Base-by-base conservation (phyloP, 2,329 filamentous ascomycete species). In the Delphinella strobiligena region DNA sequence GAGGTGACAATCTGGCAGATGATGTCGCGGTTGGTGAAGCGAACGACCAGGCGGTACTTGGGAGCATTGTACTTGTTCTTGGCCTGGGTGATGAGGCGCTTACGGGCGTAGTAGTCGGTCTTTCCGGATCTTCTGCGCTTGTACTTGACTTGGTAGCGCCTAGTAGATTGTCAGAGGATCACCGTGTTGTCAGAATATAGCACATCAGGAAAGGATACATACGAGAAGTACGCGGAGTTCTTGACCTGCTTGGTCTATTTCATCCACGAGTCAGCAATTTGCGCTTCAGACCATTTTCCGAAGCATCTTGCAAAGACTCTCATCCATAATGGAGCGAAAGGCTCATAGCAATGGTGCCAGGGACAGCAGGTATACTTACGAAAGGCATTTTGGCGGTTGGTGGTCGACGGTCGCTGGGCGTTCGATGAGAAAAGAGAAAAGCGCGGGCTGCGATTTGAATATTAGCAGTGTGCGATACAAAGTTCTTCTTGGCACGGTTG, bases 61-160 rank as follows among this genome's bases (percentile, higher is more conserved):
- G 91, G 91, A 51, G 91, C 83, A 74, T 93, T 93, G 83, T 96
- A 98, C 83, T 98, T 98, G 86, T 98, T 98, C 86, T 96, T 98
- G 74, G 91, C 91, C 79, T 98, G 91, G 75, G 86, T 88, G 77
- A 96, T 91, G 69, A 98, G 78, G 64, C 91, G 83, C 85, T 96
- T 96, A 69, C 91, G 89, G 66, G 91, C 91, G 70, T 95, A 96
- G 86, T 98, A 98, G 69, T 98, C 91, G 74, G 91, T 98, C 84
- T 98, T 98, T 66, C 91, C 91, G 62, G 82, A 64, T 56, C 85
- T 80, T 71, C 91, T 82, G 67, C 91, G 88, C 78, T 87, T 91
- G 84, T 95, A 98, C 82, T 98, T 98, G 66, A 91, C 95, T 78
- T 98, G 91, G 80, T 83, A 98, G 71, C 91, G 42, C 68, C 88